Base-by-base conservation (phyloP, 2,329 filamentous ascomycete genomes). In the Alternaria sp. region DNA sequence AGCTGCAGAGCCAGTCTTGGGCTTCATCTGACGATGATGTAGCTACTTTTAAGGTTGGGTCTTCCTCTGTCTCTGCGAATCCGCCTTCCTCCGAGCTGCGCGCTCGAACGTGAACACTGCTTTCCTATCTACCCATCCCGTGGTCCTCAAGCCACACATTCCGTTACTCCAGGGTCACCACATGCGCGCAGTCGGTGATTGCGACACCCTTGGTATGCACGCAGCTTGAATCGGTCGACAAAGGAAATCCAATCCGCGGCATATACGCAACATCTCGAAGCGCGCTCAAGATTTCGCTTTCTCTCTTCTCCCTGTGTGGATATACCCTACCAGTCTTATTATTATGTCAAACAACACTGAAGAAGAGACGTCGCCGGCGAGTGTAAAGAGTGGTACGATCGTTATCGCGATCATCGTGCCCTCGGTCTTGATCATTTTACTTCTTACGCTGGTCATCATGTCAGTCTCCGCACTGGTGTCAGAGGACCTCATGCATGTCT, bases 381-480 rank as follows among this genome's bases (percentile, higher is more conserved):
- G 50, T 15, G 30, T 43, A 6, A 62, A 58, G 30, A 53, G 70
- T 21, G 69, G 65, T 51, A 72, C 66, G 20, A 64, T 75, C 11
- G 63, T 75, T 9, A 63, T 80, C 45, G 75, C 72, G 0, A 75
- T 79, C 41, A 68, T 79, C 18, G 66, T 79, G 21, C 77, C 78
- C 20, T 70, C 69, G 2, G 63, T 78, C 18, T 72, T 78, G 56
- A 71, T 77, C 12, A 64, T 78, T n/a, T 57, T 75, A 4, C 62
- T 80, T 6, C 20, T 79, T 4, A 63, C 72, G 3, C 65, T 79
- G 20, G 59, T 79, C n/a, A 64, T 71, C 53, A 69, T 77, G 78
- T 79, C 43, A 50, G 75, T 64, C 10, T 26, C 14, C 44, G 21
- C 15, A 11, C 44, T 23, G n/a, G 30, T 45, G 20, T 6, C 15